Evolutionary conservation across 2,329 filamentous ascomycete genomes (phyloP).

Genomic region (Hymenoscyphus linearis): DNA sequence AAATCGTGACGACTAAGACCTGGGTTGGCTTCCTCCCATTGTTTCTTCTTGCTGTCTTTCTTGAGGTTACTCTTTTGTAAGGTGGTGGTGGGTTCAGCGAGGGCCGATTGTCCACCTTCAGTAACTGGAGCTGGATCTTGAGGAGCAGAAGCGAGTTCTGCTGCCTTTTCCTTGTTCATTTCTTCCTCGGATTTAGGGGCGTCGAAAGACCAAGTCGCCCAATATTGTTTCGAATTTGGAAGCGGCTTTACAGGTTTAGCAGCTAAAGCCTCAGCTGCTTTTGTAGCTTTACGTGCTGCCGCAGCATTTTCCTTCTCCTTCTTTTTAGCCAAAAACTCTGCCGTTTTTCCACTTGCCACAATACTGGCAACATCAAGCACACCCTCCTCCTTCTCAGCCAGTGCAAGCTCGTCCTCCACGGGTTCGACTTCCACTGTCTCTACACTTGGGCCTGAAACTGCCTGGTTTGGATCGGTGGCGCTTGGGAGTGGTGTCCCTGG

Average conservation of each 20-base stretch:
- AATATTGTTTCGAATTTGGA: conserved; percentile 66
- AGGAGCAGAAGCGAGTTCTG: conserved; percentile 9
- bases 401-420: conserved; percentile 33
- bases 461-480: conserved; percentile 40
- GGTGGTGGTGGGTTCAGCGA: conserved; percentile 5
- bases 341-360: conserved; percentile 74
- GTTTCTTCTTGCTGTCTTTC: conserved; percentile 28
- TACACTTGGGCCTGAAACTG: conserved; percentile 31
- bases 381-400: conserved; percentile 56
- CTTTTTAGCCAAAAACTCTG: conserved; percentile 77
- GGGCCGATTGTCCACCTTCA: conserved; percentile 12
- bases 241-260: conserved; percentile 52
- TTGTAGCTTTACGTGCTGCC: conserved; percentile 53
- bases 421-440: conserved; percentile 25
- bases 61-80: conserved; percentile 26
- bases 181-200: conserved; percentile 41
- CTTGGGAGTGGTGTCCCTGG: conserved; percentile 42
- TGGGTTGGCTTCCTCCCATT: conserved; percentile 34
- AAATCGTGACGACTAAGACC: conserved; percentile 60
- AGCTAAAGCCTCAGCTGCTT: conserved; percentile 43
- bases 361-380: conserved; percentile 82
- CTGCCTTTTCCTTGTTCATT: conserved; percentile 23
- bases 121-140: background rate
- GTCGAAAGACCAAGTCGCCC: conserved; percentile 68
- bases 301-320: conserved; percentile 69